Conservation (phyloP, 2,329 filamentous ascomycete species). For the Fusarium keratoplasticum region DNA sequence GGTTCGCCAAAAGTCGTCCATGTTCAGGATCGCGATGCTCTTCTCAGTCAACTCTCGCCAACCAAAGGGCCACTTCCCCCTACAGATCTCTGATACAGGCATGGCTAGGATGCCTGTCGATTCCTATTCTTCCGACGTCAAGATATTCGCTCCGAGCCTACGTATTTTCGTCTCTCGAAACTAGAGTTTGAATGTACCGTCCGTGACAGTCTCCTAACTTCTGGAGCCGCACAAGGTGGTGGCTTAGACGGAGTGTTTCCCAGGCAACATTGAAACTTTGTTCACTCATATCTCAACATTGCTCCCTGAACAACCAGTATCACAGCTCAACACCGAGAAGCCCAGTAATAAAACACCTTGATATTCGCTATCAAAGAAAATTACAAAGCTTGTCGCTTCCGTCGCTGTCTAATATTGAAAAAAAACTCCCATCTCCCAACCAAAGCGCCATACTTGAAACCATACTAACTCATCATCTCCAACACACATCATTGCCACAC, state of each 20-base stretch:
- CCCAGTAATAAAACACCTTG: background rate
- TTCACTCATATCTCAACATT: background rate
- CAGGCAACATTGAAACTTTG: background rate
- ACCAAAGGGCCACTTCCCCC: background rate
- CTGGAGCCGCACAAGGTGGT: background rate
- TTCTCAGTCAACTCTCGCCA: background rate
- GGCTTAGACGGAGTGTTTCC: background rate
- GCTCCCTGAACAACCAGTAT: background rate
- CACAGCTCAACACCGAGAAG: background rate
- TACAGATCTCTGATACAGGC: background rate
- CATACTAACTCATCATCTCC: background rate
- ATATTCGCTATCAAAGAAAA: slow-evolving; percentile 1
- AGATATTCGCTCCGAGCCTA: background rate
- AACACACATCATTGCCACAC: background rate
- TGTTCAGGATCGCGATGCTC: background rate
- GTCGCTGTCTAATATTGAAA: slow-evolving; percentile 24
- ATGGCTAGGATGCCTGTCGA: background rate
- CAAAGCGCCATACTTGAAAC: slow-evolving; percentile 15
- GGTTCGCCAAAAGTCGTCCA: background rate
- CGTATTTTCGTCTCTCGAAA: background rate
- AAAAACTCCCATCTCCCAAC: slow-evolving; percentile 15
- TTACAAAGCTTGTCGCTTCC: slow-evolving; percentile 3
- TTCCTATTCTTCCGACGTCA: background rate
- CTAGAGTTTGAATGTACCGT: background rate
- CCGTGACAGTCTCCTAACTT: background rate